Conservation (phyloP, 75 land plant species). For the Picea glauca region DNA sequence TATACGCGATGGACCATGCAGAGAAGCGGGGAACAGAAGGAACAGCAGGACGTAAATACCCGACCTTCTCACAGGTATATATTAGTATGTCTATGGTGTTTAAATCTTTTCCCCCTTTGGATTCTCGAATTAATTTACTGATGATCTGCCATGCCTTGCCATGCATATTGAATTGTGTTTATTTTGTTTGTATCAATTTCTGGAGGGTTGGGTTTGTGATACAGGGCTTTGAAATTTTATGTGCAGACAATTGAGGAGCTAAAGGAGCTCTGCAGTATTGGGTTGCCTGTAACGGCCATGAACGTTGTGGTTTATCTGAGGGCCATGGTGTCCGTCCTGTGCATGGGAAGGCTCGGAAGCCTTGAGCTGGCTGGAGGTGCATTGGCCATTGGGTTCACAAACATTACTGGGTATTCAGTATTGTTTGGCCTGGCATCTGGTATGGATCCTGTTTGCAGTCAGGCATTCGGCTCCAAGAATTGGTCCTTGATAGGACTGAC, state of each 20-base stretch:
- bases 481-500: slow-evolving; percentile 25
- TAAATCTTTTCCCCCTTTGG: neutral
- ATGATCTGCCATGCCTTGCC: neutral
- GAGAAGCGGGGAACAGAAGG: slow-evolving; percentile 4
- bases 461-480: slow-evolving; percentile 37
- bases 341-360: slow-evolving; percentile 48
- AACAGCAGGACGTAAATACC: neutral
- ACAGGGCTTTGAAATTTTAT: neutral
- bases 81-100: neutral
- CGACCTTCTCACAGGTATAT: neutral
- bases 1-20: neutral
- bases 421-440: slow-evolving; percentile 47
- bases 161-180: neutral
- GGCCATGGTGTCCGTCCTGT: slow-evolving; percentile 61
- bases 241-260: slow-evolving; percentile 56
- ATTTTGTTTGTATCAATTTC: neutral
- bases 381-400: slow-evolving; percentile 38
- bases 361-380: slow-evolving; percentile 48
- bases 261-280: slow-evolving; percentile 35
- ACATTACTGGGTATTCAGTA: slow-evolving; percentile 71
- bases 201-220: neutral
- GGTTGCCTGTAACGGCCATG: slow-evolving; percentile 46
- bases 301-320: slow-evolving; percentile 50
- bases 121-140: neutral
- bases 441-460: slow-evolving; percentile 46